Evolutionary conservation across 345 rosid species (phyloP).

Genomic region (Gynandropsis gynandra): DNA sequence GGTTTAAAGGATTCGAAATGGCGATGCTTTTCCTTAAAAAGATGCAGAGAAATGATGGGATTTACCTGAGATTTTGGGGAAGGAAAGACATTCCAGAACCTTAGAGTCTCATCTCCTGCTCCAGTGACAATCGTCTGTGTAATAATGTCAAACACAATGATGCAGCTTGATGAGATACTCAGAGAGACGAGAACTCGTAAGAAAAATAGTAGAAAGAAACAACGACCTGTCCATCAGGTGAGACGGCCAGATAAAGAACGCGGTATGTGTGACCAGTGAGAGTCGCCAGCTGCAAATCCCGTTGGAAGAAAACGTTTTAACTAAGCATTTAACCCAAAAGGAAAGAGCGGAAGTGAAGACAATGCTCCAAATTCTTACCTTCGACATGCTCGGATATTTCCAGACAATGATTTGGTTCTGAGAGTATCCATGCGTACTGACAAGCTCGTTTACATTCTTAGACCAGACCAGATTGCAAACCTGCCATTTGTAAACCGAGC

Average conservation of each 20-base stretch:
- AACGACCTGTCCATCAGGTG: slow-evolving; percentile 96
- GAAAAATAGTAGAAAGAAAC: neutral
- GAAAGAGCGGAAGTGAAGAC: neutral
- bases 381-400: slow-evolving; percentile 97
- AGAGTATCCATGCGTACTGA: slow-evolving; percentile 98
- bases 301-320: slow-evolving; percentile 6
- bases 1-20: too few relatives aligned
- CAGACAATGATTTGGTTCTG: slow-evolving; percentile 95
- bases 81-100: slow-evolving; percentile 98
- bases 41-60: neutral
- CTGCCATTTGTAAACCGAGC: slow-evolving; percentile 33
- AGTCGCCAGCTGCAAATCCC: slow-evolving; percentile 72
- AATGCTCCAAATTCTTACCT: slow-evolving; percentile 37
- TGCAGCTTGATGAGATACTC: too few relatives aligned
- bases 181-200: neutral
- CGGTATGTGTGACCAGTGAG: slow-evolving; percentile 90
- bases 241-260: slow-evolving; percentile 93
- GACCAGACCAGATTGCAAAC: slow-evolving; percentile 99
- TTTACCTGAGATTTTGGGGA: slow-evolving; percentile 86
- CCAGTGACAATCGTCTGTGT: slow-evolving; percentile 91
- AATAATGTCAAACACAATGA: neutral
- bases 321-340: neutral
- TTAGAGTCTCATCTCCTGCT: slow-evolving; percentile 95
- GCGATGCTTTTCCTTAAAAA: neutral
- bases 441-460: slow-evolving; percentile 89